Base-by-base conservation (phyloP, 139 green algal species). In the Picochlorum sp. region DNA sequence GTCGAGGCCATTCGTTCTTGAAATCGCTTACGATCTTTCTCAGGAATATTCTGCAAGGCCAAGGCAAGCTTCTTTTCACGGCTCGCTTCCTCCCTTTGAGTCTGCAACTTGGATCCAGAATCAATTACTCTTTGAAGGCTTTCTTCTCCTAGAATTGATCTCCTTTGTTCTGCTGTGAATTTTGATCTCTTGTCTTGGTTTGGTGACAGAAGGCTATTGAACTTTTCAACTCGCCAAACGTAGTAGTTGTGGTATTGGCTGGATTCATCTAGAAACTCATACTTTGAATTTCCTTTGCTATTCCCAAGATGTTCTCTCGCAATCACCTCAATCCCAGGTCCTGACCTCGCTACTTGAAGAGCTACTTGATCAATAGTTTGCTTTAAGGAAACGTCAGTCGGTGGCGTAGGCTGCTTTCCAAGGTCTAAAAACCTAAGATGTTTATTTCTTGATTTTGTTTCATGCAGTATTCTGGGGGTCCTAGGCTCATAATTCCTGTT, bases 331-430 rank as follows among this genome's bases (percentile, higher is more conserved):
- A 96, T 85, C 5, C 68, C 58, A 16, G 61, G 47, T n/a, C 91
- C 91, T 44, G 88, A 91, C 35, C 85, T 76, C 0, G 85, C 88
- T 25, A 96, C 86, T 52, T 85, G 86, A 31, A 73, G 59, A 2
- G 84, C 87, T 25, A 94, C 50, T 30, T 63, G 78, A 45, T 96
- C 87, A 9, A 90, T 87, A 29, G 77, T 68, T 51, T 75, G 68
- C 0, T 63, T 54, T 14, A 87, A 67, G 4, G 55, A 59, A 1
- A 61, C 31, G 29, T 92, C 77, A 0, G 50, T 20, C 0, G 81
- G 83, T 16, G 22, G 9, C 12, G 14, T 16, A 47, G 39, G 39
- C n/a, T 25, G 39, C 39, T 47, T 47, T n/a, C 39, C 20, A 16
- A 20, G 39, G 10, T 26, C 18, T 47, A 47, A n/a, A n/a, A n/a